Base-by-base conservation (phyloP, 768 basidiomycete genomes). In the Rhizopogon sp. region DNA sequence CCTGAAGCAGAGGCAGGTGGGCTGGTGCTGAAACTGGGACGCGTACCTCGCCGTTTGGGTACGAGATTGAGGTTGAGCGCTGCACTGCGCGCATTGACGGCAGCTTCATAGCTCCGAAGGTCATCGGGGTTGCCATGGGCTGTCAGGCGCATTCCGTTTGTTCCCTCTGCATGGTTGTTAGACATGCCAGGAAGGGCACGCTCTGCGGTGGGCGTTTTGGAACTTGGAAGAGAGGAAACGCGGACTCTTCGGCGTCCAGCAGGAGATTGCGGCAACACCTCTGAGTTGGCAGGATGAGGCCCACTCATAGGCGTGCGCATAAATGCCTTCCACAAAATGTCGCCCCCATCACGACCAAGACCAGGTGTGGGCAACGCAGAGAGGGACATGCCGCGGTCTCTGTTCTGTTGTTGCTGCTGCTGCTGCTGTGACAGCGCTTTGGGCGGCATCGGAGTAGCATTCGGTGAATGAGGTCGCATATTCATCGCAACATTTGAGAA, bases 241-340 rank as follows among this genome's bases (percentile, higher is more conserved):
- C 87, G 74, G 29, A 74, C 74, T 7, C 86, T 74, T 39, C 82
- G 60, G 7, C 69, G 64, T 31, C 62, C 52, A 17, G 60, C 50
- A 1, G 70, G 69, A 3, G 70, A 71, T 29, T 67, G 64, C 9
- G 71, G 62, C 55, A 65, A 56, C 54, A 61, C 6, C 14, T 55
- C 62, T 56, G 58, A 58, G 28, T 52, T 20, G 6, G 17, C 57
- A 3, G 58, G 41, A 10, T 59, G 63, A 2, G 74, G 67, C 1
- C 73, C 75, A 16, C 72, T 69, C 43, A 84, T 65, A 25, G 88
- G 88, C 20, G 87, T 89, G 39, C 82, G 78, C 73, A 90, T 76
- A 61, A 85, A 90, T 59, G 82, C 75, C 67, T 78, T 88, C 88
- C 88, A 90, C 58, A 88, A 82, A 52, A 88, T 85, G 46, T 78